Evolutionary conservation across 2,329 filamentous ascomycete species (phyloP).

Genomic region (Xenosphaeropsis pyriputrescens): DNA sequence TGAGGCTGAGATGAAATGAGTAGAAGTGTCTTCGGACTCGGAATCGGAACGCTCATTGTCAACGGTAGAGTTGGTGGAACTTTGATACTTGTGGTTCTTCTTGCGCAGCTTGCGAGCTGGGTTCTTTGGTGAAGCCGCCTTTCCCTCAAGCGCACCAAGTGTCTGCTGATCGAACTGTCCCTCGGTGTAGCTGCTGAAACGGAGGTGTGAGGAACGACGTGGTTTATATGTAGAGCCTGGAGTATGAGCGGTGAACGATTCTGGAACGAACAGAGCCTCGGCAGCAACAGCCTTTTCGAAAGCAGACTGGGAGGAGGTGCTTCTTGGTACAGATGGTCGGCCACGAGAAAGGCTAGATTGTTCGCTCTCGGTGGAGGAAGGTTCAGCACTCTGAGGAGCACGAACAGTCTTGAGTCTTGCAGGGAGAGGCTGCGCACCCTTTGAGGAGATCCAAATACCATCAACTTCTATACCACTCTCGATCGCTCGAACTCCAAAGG

Average conservation of each 20-base stretch:
- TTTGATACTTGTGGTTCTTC: constrained; percentile 4
- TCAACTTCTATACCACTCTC: constrained; percentile 74
- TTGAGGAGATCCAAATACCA: constrained; percentile 55
- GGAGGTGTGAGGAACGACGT: constrained; percentile 17
- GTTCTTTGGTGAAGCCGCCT: constrained; percentile 3
- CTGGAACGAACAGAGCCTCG: not conserved
- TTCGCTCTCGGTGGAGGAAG: constrained; percentile 3
- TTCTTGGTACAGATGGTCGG: not conserved
- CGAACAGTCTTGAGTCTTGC: constrained; percentile 8
- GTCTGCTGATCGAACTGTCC: constrained; percentile 12
- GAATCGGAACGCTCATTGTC: constrained; percentile 16
- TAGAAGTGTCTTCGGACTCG: constrained; percentile 14
- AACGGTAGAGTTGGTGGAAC: constrained; percentile 10
- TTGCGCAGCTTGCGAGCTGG: constrained; percentile 8
- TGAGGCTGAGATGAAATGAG: not conserved
- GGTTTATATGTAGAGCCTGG: constrained; percentile 14
- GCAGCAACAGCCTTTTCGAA: not conserved
- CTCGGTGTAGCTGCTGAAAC: constrained; percentile 14
- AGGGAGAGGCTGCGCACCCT: constrained; percentile 11
- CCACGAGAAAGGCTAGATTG: not conserved
- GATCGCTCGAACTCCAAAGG: constrained; percentile 76
- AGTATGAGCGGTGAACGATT: not conserved
- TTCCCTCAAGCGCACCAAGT: constrained; percentile 12
- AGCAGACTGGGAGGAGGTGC: not conserved
- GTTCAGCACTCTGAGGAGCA: constrained; percentile 5